Conservation (phyloP, 768 basidiomycete genomes). For the Suillus spraguei region DNA sequence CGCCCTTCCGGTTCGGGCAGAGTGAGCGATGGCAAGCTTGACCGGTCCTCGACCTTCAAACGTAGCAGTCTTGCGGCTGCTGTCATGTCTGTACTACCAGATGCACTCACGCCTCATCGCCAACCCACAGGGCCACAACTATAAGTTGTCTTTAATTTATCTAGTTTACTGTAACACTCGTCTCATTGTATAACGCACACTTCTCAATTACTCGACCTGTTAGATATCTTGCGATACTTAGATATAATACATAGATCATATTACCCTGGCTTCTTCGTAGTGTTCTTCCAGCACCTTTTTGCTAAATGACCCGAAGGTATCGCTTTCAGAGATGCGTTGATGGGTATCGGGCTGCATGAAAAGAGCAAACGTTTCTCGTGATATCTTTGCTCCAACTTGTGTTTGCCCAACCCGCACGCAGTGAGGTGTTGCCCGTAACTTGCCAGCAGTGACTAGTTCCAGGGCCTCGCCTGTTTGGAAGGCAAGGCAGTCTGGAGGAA, state of each 20-base stretch:
- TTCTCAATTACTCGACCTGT: neutral
- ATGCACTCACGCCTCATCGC: conserved; percentile 46
- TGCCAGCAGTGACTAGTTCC: conserved; percentile 81
- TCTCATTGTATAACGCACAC: conserved; percentile 14
- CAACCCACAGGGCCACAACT: conserved; percentile 35
- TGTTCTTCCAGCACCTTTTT: conserved; percentile 75
- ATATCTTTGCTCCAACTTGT: conserved; percentile 48
- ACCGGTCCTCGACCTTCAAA: conserved; percentile 44
- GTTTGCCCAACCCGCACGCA: conserved; percentile 77
- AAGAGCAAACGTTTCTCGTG: conserved; percentile 86
- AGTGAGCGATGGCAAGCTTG: conserved; percentile 38
- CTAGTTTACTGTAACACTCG: neutral
- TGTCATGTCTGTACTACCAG: conserved; percentile 62
- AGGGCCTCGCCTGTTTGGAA: conserved; percentile 98
- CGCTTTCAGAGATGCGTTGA: conserved; percentile 64
- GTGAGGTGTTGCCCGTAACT: conserved; percentile 90
- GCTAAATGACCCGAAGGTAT: conserved; percentile 91
- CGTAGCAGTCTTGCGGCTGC: conserved; percentile 67
- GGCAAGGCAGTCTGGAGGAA: conserved; percentile 83
- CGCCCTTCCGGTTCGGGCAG: conserved; percentile 57
- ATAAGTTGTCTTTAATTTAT: conserved; percentile 19
- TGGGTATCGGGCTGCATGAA: conserved; percentile 90
- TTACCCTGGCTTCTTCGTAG: conserved; percentile 41
- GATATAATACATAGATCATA: conserved; percentile 17
- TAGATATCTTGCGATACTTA: conserved; percentile 23